A percentile compares a stretch with the other conserved stretches of the same genome.
Conservation (phyloP, 768 basidiomycete species). For the Rhizopogon rudus region DNA sequence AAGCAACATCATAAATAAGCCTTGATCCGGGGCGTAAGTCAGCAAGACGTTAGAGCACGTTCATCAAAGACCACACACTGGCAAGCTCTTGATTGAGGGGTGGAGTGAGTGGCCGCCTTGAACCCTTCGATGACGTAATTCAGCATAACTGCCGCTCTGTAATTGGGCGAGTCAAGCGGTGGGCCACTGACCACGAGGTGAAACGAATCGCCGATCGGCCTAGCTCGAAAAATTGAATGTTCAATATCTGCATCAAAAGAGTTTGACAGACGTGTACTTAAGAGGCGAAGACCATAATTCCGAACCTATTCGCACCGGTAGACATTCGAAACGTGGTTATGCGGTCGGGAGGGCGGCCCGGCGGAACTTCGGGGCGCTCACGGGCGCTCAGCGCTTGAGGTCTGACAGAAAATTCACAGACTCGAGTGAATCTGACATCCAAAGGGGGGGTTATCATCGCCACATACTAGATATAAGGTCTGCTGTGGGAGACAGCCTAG, state of each 20-base stretch:
- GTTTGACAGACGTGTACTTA: neutral
- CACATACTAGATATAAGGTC: too few species aligned
- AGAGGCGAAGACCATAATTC: neutral
- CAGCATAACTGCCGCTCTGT: neutral
- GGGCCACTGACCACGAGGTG: neutral
- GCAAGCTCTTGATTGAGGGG: neutral
- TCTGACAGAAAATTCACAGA: neutral
- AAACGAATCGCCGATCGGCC: neutral
- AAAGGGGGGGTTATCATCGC: too few species aligned
- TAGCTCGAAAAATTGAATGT: neutral
- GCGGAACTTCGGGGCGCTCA: too few species aligned
- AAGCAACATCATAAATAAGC: neutral
- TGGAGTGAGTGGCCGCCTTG: neutral
- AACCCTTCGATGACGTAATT: neutral
- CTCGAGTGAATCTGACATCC: neutral
- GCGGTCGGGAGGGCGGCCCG: neutral
- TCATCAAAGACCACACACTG: too few species aligned
- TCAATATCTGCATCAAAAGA: neutral
- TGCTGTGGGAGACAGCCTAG: too few species aligned
- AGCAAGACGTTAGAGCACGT: neutral
- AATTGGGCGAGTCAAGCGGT: neutral
- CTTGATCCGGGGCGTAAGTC: neutral
- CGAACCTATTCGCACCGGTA: too few species aligned
- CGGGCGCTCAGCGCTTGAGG: too few species aligned
- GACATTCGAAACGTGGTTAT: neutral